phyloP scores from a whole-genome alignment of 2,329 filamentous ascomycete species.

The Hypoxylon sp. region DNA sequence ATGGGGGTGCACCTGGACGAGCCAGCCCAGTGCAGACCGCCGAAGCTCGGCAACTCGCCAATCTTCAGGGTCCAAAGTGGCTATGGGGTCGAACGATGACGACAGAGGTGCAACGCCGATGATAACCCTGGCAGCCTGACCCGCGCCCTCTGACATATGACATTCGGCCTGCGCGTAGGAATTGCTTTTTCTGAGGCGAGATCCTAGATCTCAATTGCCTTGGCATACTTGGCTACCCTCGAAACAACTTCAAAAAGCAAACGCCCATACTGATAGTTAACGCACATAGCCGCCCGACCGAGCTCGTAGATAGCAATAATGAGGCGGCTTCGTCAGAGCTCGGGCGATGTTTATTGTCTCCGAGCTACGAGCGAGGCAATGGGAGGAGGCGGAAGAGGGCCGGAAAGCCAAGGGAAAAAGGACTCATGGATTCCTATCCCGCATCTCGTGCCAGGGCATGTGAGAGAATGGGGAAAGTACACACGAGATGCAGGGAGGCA shows the following conservation, averaged over 20 bases:
- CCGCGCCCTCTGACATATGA: constrained; percentile 16
- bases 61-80: constrained; percentile 15
- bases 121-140: constrained; percentile 31
- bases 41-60: constrained; percentile 30
- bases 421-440: constrained; percentile 1
- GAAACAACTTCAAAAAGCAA: constrained; percentile 11
- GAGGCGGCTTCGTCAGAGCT: constrained; percentile 24
- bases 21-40: constrained; percentile 20
- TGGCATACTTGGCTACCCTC: constrained; percentile 16
- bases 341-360: constrained; percentile 29
- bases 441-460: constrained; percentile 20
- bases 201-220: constrained; percentile 24
- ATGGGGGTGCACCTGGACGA: constrained; percentile 30
- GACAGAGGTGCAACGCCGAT: constrained; percentile 42
- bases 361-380: constrained; percentile 41
- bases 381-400: constrained; percentile 19
- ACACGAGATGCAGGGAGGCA: constrained; percentile 39
- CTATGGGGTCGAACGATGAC: constrained; percentile 41
- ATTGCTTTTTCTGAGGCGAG: constrained; percentile 20
- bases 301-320: constrained; percentile 15
- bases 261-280: constrained; percentile 29
- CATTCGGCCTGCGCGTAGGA: not conserved
- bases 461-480: constrained; percentile 34
- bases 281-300: constrained; percentile 4
- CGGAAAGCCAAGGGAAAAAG: constrained; percentile 24